These are phyloP conservation scores for Botrytis aclada DNA, from an alignment of 2,329 filamentous ascomycete genomes.

Conservation along the genomic window DNA sequence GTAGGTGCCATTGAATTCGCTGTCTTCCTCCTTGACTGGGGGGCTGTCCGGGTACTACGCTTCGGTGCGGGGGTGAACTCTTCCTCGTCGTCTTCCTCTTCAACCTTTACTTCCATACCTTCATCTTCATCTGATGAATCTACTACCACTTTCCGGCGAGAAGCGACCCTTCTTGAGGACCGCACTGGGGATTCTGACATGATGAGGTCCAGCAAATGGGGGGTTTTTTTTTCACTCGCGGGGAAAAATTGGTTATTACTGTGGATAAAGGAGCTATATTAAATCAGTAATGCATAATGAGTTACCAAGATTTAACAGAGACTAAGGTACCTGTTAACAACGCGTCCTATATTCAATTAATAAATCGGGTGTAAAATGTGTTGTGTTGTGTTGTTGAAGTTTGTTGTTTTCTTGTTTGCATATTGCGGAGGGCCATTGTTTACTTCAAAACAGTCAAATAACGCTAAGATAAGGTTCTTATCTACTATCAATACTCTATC, in stretches of 20 bases:
- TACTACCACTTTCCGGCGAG: conserved; percentile 69
- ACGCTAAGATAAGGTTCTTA: conserved; percentile 30
- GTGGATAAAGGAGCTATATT: background rate
- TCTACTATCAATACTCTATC: conserved; percentile 14
- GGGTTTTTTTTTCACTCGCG: conserved; percentile 22
- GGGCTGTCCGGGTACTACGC: conserved; percentile 54
- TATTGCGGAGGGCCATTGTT: conserved; percentile 15
- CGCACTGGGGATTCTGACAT: conserved; percentile 45
- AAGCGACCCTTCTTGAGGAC: conserved; percentile 56
- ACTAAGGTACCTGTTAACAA: background rate
- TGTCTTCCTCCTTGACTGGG: conserved; percentile 50
- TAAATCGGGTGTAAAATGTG: conserved; percentile 1
- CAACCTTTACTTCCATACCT: conserved; percentile 57
- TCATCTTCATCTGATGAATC: conserved; percentile 77
- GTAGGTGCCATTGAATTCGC: conserved; percentile 33
- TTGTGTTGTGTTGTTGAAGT: background rate
- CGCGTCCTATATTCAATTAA: background rate
- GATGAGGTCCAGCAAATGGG: background rate
- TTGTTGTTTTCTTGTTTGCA: conserved; percentile 14
- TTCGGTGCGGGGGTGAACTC: conserved; percentile 70
- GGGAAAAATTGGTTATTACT: conserved; percentile 1
- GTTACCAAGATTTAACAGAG: background rate
- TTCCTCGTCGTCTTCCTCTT: conserved; percentile 58
- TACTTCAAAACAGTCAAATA: conserved; percentile 20
- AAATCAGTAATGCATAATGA: background rate